Base-by-base conservation (phyloP, 1,284 basidiomycete species). In the Apiotrichum sp. region DNA sequence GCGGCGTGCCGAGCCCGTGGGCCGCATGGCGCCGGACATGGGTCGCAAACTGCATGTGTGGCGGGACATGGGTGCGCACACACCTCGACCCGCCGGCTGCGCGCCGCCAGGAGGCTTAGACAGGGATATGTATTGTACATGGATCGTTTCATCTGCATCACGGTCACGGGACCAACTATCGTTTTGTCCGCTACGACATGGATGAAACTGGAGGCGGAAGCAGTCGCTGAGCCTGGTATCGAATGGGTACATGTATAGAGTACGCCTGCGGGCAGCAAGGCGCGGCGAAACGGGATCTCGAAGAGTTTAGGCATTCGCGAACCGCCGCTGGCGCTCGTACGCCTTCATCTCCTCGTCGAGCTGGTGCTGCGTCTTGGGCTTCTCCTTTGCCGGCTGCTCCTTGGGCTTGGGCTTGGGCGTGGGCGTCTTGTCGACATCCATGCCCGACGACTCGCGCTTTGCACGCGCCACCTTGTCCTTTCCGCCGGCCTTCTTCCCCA, bases 291-390 rank as follows among this genome's bases (percentile, higher is more conserved):
- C 22, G 22, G 22, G 22, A 22, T 22, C 22, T 22, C 22, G 22
- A 22, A 22, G 22, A 22, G 22, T 22, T 22, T 22, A 22, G 22
- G 22, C 22, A 22, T 22, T 22, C 22, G 53, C 54, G 55, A 74
- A 74, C 36, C 67, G 61, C 44, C 70, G 61, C 46, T 60, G 59
- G 13, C 72, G 59, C 48, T 71, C 70, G 52, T 69, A 71, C 42
- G 61, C 56, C 45, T 61, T 55, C 70, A 74, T 71, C 62, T 74
- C 72, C 59, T 70, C 72, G 55, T 74, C 72, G 56, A 74, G 58
- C 46, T 74, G 63, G 9, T 53, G 65, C 56, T 71, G 70, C 10
- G 70, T 70, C 60, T 71, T 71, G n/a, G 58, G 52, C 22, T 22
- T 22, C 22, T 22, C 22, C 22, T 22, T 22, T 22, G 22, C 22